Evolutionary conservation across 179 eudicot genomes (phyloP), one percentile per base, ranked within the genome.

Genomic region (Sideroxylon spinosum): DNA sequence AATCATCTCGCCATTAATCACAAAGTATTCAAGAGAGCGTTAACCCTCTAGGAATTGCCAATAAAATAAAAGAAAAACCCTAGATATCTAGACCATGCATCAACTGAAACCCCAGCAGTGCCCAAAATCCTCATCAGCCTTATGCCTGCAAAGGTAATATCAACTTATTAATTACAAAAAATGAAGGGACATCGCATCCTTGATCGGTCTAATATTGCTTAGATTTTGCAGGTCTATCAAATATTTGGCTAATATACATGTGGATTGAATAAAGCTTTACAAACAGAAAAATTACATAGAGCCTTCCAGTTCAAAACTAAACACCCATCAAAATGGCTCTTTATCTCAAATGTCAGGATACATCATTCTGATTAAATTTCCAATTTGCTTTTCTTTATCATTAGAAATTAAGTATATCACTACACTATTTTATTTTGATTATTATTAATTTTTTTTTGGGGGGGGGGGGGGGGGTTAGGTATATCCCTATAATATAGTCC

Each of bases 41-140:
- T 23, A 13, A 7, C 20, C 46, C 28, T 68, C 28, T 68, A 68
- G 55, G 73, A 68, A 19, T 46, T 44, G 73, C 73, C 50, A 44
- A 44, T 14, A 62, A n/a, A n/a, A n/a, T n/a, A n/a, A n/a, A n/a
- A n/a, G n/a, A n/a, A 46, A 75, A 62, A 62, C 37, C 78, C 78
- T 62, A 75, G 53, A 61, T 8, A 62, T 64, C 29, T 28, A 26
- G 1, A 37, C 57, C 69, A 61, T 75, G 78, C 68, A 60, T 48
- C 44, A 17, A 57, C 78, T 37, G 48, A 75, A 75, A 62, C 20
- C 32, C 69, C 12, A 28, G 16, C 48, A 48, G 69, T 55, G 46
- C 55, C 70, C 70, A 46, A 17, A 75, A 44, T 62, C 23, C 16
- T 75, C 7, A 10, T 22, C 13, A 23, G 37, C 60, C 78, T 75